Base-by-base conservation (phyloP, 1,284 basidiomycete genomes). In the Microbotryomycetes sp. region DNA sequence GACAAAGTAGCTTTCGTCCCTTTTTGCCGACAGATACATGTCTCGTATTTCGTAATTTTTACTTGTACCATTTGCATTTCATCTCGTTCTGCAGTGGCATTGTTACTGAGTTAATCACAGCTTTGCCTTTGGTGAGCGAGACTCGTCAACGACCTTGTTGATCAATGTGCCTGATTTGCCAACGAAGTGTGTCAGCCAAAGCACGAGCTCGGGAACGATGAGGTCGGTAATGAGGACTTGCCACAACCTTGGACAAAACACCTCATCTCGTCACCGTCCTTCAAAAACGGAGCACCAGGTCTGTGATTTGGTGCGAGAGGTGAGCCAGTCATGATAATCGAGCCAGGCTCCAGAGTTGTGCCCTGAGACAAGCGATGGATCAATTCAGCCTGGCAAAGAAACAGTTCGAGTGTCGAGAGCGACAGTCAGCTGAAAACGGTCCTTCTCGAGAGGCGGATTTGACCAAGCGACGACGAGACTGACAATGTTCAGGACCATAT, bases 361-460 rank as follows among this genome's bases (percentile, higher is more conserved):
- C 86, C 90, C 72, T 89, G 85, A 0, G 88, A 90, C 35, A 92
- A 81, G 79, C 85, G 87, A 0, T 88, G 80, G 56, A 92, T 79
- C 0, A 86, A 86, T 67, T 84, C 80, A 35, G 82, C 81, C 66
- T 68, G 41, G 1, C 9, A 13, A 15, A 27, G 11, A 49, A 89
- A 82, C 68, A 41, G 35, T 74, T 82, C 78, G 88, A 89, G 53
- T 89, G 84, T 71, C 87, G 85, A 63, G n/a, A n/a, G n/a, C 83
- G 45, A 18, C 3, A n/a, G 18, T 54, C 4, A 57, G 55, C 11
- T 3, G 1, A 41, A 41, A 41, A 41, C 35, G 35, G 35, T 18
- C 35, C 9, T 41, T 18, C 35, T n/a, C n/a, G n/a, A n/a, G 24
- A n/a, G 30, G 18, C 13, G 27, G 26, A 30, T 29, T 11, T n/a